Conservation (phyloP, 176 grass and related monocot genomes). For the Rhynchospora breviuscula region DNA sequence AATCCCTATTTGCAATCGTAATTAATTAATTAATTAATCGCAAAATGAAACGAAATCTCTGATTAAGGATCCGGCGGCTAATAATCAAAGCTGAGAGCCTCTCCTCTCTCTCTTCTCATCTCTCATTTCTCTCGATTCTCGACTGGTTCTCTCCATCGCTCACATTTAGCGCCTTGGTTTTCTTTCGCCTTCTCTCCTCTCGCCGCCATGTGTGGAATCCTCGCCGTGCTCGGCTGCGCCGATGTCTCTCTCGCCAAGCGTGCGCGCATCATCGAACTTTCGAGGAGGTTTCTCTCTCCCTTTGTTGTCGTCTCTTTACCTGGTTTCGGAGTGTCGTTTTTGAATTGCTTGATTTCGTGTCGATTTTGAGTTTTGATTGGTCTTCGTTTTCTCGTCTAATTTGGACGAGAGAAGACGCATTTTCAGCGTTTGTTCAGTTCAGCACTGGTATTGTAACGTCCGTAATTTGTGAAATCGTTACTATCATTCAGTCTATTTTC, state of each 20-base stretch:
- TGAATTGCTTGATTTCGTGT: not conserved
- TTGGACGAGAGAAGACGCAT: not conserved
- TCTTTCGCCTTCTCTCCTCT: not conserved
- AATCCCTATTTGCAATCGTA: not conserved
- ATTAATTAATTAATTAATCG: not conserved
- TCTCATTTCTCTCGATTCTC: not conserved
- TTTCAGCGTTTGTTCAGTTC: not conserved
- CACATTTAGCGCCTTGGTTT: not conserved
- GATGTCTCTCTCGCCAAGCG: conserved; percentile 75
- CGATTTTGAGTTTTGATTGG: not conserved
- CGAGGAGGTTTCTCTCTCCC: conserved; percentile 48
- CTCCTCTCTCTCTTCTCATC: not conserved
- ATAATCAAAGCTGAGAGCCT: not conserved
- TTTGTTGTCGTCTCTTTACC: not conserved
- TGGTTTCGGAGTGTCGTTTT: not conserved
- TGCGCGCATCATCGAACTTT: conserved; percentile 91
- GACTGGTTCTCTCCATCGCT: conserved; percentile 3
- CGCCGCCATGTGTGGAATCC: conserved; percentile 88
- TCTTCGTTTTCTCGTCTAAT: not conserved
- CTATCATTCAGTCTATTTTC: not conserved
- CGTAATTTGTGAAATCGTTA: not conserved
- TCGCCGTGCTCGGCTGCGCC: conserved; percentile 83
- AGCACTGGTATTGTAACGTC: not conserved
- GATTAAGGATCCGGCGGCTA: conserved; percentile 18
- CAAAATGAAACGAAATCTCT: not conserved